phyloP scores from a whole-genome alignment of 73 alveolate species.

The Tetrahymena malaccensis region DNA sequence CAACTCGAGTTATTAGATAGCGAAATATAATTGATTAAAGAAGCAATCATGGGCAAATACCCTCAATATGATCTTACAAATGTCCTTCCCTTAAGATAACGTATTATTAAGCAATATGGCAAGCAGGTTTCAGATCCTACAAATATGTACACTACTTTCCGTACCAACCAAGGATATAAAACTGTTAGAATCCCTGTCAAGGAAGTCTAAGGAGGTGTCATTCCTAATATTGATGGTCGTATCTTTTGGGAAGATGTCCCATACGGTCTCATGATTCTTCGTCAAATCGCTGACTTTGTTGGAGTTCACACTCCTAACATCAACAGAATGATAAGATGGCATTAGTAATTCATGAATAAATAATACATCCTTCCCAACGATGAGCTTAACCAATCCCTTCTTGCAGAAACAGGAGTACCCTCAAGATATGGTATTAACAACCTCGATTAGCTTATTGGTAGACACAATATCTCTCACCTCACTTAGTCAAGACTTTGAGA shows the following conservation, averaged over 20 bases:
- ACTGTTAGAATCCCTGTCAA: slow-evolving; percentile 55
- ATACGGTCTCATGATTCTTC: slow-evolving; percentile 52
- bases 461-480: background rate
- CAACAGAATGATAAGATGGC: slow-evolving; percentile 59
- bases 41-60: slow-evolving; percentile 38
- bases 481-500: background rate
- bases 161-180: slow-evolving; percentile 65
- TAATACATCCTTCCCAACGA: slow-evolving; percentile 42
- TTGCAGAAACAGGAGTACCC: slow-evolving; percentile 65
- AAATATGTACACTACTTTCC: slow-evolving; percentile 49
- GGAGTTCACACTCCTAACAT: slow-evolving; percentile 50
- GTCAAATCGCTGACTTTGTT: slow-evolving; percentile 48
- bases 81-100: slow-evolving; percentile 60
- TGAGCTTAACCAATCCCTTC: slow-evolving; percentile 9
- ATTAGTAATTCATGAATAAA: slow-evolving; percentile 56
- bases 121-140: slow-evolving; percentile 51
- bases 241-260: slow-evolving; percentile 77
- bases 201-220: slow-evolving; percentile 44
- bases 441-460: slow-evolving; percentile 41
- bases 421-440: slow-evolving; percentile 53
- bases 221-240: slow-evolving; percentile 50
- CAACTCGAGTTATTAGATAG: slow-evolving; percentile 58
- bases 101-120: slow-evolving; percentile 55
- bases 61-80: slow-evolving; percentile 46
- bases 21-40: slow-evolving; percentile 59